Base-by-base conservation (phyloP, 768 basidiomycete genomes). In the Hygrocybe punicea region DNA sequence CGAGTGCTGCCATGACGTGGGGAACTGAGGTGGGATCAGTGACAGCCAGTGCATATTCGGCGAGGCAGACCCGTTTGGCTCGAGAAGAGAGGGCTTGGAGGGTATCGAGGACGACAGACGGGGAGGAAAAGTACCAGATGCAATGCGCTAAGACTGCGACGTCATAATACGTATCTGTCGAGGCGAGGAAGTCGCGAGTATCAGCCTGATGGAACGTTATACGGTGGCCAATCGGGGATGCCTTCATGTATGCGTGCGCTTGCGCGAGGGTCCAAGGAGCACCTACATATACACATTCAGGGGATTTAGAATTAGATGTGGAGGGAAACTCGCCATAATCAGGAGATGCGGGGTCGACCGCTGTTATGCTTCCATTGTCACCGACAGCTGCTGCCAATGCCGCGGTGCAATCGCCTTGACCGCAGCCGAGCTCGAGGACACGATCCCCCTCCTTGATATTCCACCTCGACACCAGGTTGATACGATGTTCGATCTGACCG, bases 61-160 rank as follows among this genome's bases (percentile, higher is more conserved):
- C 70, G 50, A 76, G 61, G 61, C 66, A 70, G 25, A 76, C 51
- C 19, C 63, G 59, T 23, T 59, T 55, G 14, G 61, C 63, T 49
- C 70, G 68, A 1, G 58, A 33, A 2, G 60, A 39, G 36, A 75
- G 66, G 10, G 63, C 67, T 21, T 55, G 48, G 17, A 77, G 63
- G 16, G 71, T 76, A 4, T 57, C 56, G 17, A 47, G 23, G 55
- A 76, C 56, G 39, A 63, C 61, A 17, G 63, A 34, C 24, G 74
- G 73, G n/a, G 71, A 66, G 44, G 71, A 39, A 60, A 77, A 76
- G 67, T 77, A 77, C 72, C 73, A 77, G 37, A 69, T 61, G 62
- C 70, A 72, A 58, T 70, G 68, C 6, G 70, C 68, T 24, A 77
- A 63, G 17, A 77, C 67, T 0, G 67, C 72, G 39, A 67, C 64